Percentiles rank a stretch among this genome's conserved stretches.
These are phyloP conservation scores for Colletotrichum paranaense DNA, from an alignment of 2,329 filamentous ascomycete genomes.

Conservation along the genomic window DNA sequence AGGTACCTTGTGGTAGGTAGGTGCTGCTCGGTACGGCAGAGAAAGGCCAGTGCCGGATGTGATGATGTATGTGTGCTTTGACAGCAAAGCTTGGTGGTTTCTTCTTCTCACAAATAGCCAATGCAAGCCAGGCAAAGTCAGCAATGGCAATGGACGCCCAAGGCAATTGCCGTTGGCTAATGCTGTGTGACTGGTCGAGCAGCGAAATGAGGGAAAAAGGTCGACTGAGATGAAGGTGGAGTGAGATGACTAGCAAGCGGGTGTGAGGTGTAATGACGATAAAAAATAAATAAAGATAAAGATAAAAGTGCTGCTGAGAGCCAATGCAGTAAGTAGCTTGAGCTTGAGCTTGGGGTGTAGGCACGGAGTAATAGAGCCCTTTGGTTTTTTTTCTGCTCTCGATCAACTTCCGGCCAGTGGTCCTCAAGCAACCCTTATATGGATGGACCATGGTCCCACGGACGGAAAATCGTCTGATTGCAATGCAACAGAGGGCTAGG, in stretches of 20 bases:
- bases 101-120: constrained; percentile 15
- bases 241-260: neutral
- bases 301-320: neutral
- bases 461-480: constrained; percentile 13
- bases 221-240: neutral
- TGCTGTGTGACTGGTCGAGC: constrained; percentile 10
- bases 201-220: neutral
- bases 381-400: neutral
- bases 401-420: neutral
- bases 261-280: neutral
- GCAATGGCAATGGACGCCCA: neutral
- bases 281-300: constrained; percentile 9
- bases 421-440: constrained; percentile 16
- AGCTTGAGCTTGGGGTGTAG: neutral
- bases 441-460: neutral
- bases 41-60: neutral
- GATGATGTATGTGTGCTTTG: neutral
- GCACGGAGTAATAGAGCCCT: neutral
- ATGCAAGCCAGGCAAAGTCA: constrained; percentile 16
- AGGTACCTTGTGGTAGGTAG: too few species aligned
- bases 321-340: neutral
- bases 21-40: neutral
- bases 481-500: neutral
- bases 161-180: neutral
- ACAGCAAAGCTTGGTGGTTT: constrained; percentile 7